These are phyloP conservation scores for Magnaporthiopsis rhizophila DNA, from an alignment of 2,329 filamentous ascomycete genomes.

Conservation along the genomic window DNA sequence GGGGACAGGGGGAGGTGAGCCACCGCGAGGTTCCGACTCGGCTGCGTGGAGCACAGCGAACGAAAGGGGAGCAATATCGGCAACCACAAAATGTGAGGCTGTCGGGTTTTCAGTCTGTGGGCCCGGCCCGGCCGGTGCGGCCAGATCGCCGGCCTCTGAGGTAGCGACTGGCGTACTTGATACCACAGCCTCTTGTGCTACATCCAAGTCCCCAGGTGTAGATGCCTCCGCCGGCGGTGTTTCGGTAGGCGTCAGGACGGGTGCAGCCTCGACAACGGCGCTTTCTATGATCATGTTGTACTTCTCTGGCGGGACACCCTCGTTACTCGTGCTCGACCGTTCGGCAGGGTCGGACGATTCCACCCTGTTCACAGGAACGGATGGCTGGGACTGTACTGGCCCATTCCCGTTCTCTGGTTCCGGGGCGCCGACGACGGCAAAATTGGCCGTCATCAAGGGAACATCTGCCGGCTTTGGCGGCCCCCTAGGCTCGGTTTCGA, in stretches of 20 bases:
- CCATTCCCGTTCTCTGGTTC: neutral
- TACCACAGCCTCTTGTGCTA: neutral
- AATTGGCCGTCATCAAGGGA: neutral
- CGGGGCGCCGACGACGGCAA: neutral
- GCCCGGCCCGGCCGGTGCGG: too few relatives aligned
- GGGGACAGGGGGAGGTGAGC: too few relatives aligned
- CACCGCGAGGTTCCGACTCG: too few relatives aligned
- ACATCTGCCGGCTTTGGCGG: neutral
- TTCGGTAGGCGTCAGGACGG: neutral
- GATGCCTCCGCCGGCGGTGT: neutral
- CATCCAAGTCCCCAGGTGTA: neutral
- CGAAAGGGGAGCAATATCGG: neutral
- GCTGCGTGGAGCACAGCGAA: neutral
- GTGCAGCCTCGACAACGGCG: too few relatives aligned
- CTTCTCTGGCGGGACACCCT: neutral
- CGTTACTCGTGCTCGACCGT: too few relatives aligned
- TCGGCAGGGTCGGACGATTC: neutral
- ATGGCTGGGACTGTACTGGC: neutral
- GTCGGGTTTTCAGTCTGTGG: neutral
- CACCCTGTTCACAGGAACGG: neutral
- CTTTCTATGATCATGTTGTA: neutral
- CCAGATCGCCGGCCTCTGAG: too few relatives aligned
- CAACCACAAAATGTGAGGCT: too few relatives aligned
- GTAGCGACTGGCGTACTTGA: neutral
- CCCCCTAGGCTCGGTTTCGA: too few relatives aligned